Conservation (phyloP, 1,284 basidiomycete species). For the Trichosporon faecale region DNA sequence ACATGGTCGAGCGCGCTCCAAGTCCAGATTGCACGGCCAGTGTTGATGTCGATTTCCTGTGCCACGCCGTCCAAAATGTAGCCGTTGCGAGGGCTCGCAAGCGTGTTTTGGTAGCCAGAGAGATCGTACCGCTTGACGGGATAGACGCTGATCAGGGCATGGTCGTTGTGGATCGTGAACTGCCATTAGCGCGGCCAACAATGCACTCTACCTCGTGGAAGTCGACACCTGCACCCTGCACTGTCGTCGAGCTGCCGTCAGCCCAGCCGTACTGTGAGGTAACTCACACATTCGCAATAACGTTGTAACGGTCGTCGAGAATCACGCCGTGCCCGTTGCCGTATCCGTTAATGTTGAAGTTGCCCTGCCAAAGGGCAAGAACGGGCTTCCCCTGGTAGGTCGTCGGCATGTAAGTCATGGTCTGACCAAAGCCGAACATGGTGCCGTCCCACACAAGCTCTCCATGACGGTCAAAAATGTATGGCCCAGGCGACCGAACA, state of each 20-base stretch:
- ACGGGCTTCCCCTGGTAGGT: conserved; percentile 32
- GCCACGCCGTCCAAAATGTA: conserved; percentile 33
- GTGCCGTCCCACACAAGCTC: conserved; percentile 36
- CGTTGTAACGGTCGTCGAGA: conserved; percentile 33
- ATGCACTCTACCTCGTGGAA: conserved; percentile 28
- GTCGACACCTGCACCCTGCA: conserved; percentile 22
- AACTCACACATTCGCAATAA: conserved; percentile 32
- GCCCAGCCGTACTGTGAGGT: too few species aligned
- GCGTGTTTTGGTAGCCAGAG: conserved; percentile 1
- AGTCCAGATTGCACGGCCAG: conserved; percentile 34
- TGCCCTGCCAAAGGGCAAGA: conserved; percentile 35
- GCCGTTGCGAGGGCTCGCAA: not conserved
- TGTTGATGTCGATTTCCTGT: conserved; percentile 44
- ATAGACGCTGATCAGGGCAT: conserved; percentile 41
- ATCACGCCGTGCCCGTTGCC: conserved; percentile 31
- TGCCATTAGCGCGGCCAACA: conserved; percentile 10
- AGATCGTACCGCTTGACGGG: conserved; percentile 28
- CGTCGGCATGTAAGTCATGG: conserved; percentile 30
- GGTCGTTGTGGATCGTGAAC: conserved; percentile 37
- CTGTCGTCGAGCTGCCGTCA: conserved; percentile 12
- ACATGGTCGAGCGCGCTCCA: conserved; percentile 40
- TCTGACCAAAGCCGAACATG: conserved; percentile 30
- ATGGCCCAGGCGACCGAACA: conserved; percentile 21
- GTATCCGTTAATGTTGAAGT: conserved; percentile 30
- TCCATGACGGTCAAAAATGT: conserved; percentile 34